These are phyloP conservation scores for Albatrellus sp. DNA, from an alignment of 1,284 basidiomycete species.

Conservation along the genomic window DNA sequence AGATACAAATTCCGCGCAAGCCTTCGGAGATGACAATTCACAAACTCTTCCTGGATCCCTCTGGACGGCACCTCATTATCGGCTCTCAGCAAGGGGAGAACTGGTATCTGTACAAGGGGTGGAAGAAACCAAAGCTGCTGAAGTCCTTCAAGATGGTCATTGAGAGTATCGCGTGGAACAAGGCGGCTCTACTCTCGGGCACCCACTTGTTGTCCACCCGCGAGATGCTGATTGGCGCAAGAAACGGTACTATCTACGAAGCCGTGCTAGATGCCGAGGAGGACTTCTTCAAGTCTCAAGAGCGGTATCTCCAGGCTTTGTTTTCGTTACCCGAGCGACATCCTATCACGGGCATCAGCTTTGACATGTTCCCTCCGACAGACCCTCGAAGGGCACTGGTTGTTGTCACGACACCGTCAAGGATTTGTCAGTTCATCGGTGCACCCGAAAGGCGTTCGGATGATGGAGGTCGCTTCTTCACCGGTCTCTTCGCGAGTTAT, in stretches of 20 bases:
- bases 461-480: slow-evolving; percentile 69
- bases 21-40: slow-evolving; percentile 57
- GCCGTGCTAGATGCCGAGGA: slow-evolving; percentile 78
- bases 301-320: slow-evolving; percentile 69
- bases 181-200: slow-evolving; percentile 53
- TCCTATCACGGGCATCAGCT: slow-evolving; percentile 73
- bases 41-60: slow-evolving; percentile 84
- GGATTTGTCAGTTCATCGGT: slow-evolving; percentile 89
- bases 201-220: slow-evolving; percentile 62
- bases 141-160: slow-evolving; percentile 82
- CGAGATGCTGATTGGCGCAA: slow-evolving; percentile 83
- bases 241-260: slow-evolving; percentile 78
- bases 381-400: slow-evolving; percentile 55
- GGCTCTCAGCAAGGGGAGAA: slow-evolving; percentile 85
- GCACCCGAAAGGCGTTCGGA: slow-evolving; percentile 50
- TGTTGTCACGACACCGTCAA: slow-evolving; percentile 77
- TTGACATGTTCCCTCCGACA: slow-evolving; percentile 58
- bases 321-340: slow-evolving; percentile 72
- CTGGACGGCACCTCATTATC: slow-evolving; percentile 80
- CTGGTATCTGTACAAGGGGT: slow-evolving; percentile 78
- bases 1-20: slow-evolving; percentile 66
- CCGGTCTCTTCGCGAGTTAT: slow-evolving; percentile 62
- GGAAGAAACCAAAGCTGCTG: slow-evolving; percentile 71
- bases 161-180: slow-evolving; percentile 92
- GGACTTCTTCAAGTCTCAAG: slow-evolving; percentile 86